These are phyloP conservation scores for Melanomma pulvis-pyrius DNA, from an alignment of 495 filamentous ascomycete species.

Conservation along the genomic window DNA sequence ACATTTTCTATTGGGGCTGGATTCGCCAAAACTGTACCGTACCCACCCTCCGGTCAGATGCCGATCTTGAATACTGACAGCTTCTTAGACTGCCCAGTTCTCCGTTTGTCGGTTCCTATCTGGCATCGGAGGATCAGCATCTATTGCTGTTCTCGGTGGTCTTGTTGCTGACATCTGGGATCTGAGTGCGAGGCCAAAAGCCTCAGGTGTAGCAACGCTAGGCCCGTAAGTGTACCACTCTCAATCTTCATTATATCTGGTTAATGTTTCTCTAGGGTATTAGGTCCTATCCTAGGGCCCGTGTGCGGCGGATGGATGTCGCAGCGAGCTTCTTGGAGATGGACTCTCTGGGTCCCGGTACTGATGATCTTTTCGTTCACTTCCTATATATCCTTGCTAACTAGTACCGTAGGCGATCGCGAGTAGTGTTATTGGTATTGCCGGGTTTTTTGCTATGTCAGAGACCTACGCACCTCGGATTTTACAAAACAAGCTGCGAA, in stretches of 20 bases:
- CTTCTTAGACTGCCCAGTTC: neutral
- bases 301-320: constrained; percentile 19
- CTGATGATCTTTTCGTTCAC: neutral
- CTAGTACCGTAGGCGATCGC: neutral
- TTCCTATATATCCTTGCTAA: neutral
- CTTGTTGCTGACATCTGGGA: constrained; percentile 11
- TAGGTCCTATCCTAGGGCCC: constrained; percentile 11
- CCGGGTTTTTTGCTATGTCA: neutral
- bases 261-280: neutral
- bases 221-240: neutral
- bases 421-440: neutral
- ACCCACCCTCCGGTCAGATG: too few relatives aligned
- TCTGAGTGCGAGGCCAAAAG: constrained; percentile 3
- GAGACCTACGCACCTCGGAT: constrained; percentile 11
- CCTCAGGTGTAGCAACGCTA: neutral
- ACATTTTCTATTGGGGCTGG: constrained; percentile 13
- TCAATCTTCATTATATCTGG: neutral
- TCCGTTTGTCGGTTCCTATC: constrained; percentile 4
- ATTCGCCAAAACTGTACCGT: neutral
- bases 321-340: constrained; percentile 7
- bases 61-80: neutral
- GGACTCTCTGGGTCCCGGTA: constrained; percentile 9
- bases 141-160: constrained; percentile 8
- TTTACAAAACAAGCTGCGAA: constrained; percentile 1
- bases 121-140: constrained; percentile 4